A percentile compares a stretch with the other conserved stretches of the same genome.
Conservation (phyloP, 1,139 yeast species). For the Sugiyamaella novakii region DNA sequence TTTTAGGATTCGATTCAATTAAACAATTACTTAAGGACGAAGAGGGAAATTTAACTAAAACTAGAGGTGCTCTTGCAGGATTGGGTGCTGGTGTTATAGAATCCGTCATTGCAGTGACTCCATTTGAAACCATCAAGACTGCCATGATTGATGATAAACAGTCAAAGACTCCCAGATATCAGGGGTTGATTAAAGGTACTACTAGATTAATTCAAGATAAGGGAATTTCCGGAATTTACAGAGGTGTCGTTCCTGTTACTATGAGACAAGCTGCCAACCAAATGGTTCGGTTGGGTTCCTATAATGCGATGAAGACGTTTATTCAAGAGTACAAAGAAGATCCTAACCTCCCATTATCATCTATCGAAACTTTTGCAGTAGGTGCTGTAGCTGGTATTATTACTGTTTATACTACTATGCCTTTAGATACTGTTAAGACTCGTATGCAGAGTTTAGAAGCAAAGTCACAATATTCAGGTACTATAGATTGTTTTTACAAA, state of each 20-base stretch:
- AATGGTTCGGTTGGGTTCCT: constrained; percentile 91
- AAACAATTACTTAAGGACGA: constrained; percentile 75
- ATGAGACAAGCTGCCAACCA: constrained; percentile 95
- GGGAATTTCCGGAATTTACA: constrained; percentile 81
- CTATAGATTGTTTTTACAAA: constrained; percentile 76
- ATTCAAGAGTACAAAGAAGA: constrained; percentile 65
- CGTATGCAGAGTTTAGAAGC: constrained; percentile 96
- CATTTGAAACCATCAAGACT: constrained; percentile 95
- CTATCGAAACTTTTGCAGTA: constrained; percentile 78
- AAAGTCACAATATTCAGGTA: constrained; percentile 65
- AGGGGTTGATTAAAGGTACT: constrained; percentile 65
- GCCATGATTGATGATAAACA: constrained; percentile 93
- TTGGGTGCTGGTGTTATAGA: constrained; percentile 94
- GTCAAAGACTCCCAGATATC: constrained; percentile 70
- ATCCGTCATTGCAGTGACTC: constrained; percentile 91
- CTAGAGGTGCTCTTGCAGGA: constrained; percentile 92
- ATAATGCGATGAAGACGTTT: constrained; percentile 80
- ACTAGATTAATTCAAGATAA: constrained; percentile 67
- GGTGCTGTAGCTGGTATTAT: constrained; percentile 93
- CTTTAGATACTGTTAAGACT: constrained; percentile 95
- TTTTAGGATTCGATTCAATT: constrained; percentile 88
- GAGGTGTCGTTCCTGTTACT: constrained; percentile 90
- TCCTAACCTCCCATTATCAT: constrained; percentile 64
- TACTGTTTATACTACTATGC: constrained; percentile 97
- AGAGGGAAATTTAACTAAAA: constrained; percentile 83